phyloP scores from a whole-genome alignment of 192 early-diverging fungal genomes.

The Coemansia sp. region DNA sequence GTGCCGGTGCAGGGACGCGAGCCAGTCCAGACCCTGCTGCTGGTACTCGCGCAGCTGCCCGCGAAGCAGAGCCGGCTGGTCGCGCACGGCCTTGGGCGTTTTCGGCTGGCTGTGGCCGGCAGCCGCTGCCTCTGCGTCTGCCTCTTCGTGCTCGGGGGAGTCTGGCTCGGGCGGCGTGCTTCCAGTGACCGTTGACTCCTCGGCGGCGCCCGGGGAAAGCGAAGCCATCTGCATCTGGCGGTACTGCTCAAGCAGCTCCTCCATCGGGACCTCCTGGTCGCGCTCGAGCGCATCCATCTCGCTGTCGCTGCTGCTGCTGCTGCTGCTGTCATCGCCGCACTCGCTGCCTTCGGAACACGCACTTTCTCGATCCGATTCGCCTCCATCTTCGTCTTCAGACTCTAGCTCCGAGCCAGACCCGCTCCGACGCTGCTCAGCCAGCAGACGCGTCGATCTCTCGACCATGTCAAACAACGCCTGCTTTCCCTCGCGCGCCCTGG shows the following conservation, averaged over 20 bases:
- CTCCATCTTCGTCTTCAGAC: constrained; percentile 13
- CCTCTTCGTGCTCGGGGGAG: not conserved
- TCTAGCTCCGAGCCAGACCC: constrained; percentile 2
- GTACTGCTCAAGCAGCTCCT: constrained; percentile 58
- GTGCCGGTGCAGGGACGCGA: constrained; percentile 80
- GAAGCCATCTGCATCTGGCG: constrained; percentile 24
- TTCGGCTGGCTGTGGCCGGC: too few relatives aligned
- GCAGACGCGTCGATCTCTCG: constrained; percentile 67
- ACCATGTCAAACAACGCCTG: constrained; percentile 68
- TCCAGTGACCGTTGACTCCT: constrained; percentile 21
- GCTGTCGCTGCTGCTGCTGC: constrained; percentile 16
- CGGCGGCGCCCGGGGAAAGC: not conserved
- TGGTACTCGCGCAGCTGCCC: constrained; percentile 84
- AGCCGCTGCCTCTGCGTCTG: not conserved
- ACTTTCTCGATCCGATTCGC: constrained; percentile 12
- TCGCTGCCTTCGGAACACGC: not conserved
- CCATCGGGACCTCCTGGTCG: constrained; percentile 65
- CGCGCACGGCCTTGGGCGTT: not conserved
- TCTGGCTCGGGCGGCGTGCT: constrained; percentile 5
- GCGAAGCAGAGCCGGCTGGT: constrained; percentile 59
- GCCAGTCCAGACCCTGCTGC: constrained; percentile 86
- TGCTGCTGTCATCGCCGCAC: not conserved
- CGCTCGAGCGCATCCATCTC: constrained; percentile 57
- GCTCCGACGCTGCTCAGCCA: constrained; percentile 56
- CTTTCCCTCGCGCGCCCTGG: constrained; percentile 60